These are phyloP conservation scores for Xylariaceae sp. DNA, from an alignment of 2,329 filamentous ascomycete genomes.

Conservation along the genomic window DNA sequence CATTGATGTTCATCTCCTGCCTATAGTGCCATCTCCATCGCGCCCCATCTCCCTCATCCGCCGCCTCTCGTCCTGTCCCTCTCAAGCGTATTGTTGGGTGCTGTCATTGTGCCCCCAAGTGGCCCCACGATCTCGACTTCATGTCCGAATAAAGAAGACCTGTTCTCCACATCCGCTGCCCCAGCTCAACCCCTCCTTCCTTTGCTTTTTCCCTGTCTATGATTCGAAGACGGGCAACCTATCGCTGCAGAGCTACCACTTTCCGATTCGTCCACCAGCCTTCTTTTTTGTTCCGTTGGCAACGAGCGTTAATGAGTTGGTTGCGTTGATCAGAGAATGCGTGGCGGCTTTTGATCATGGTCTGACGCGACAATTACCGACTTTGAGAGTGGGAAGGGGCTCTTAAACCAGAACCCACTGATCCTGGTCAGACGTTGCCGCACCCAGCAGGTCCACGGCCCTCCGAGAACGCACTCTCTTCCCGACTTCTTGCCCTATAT, in stretches of 20 bases:
- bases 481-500: slow-evolving; percentile 4
- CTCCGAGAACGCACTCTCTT: neutral
- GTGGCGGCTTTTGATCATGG: slow-evolving; percentile 24
- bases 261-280: slow-evolving; percentile 25
- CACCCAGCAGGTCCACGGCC: slow-evolving; percentile 4
- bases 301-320: slow-evolving; percentile 13
- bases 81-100: neutral
- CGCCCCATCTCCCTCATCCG: slow-evolving; percentile 3
- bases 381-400: slow-evolving; percentile 21
- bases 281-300: slow-evolving; percentile 14
- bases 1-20: slow-evolving; percentile 31
- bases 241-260: slow-evolving; percentile 25
- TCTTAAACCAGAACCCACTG: slow-evolving; percentile 13
- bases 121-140: slow-evolving; percentile 32
- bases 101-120: slow-evolving; percentile 19
- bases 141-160: slow-evolving; percentile 29
- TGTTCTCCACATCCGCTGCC: slow-evolving; percentile 30
- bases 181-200: slow-evolving; percentile 31
- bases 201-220: slow-evolving; percentile 25
- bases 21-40: slow-evolving; percentile 25
- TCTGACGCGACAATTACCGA: slow-evolving; percentile 13
- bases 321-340: slow-evolving; percentile 24
- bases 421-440: slow-evolving; percentile 7
- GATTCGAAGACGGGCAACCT: slow-evolving; percentile 22
- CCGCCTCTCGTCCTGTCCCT: neutral